Conservation (phyloP, 1,284 basidiomycete species). For the Fomitopsis schrenkii region DNA sequence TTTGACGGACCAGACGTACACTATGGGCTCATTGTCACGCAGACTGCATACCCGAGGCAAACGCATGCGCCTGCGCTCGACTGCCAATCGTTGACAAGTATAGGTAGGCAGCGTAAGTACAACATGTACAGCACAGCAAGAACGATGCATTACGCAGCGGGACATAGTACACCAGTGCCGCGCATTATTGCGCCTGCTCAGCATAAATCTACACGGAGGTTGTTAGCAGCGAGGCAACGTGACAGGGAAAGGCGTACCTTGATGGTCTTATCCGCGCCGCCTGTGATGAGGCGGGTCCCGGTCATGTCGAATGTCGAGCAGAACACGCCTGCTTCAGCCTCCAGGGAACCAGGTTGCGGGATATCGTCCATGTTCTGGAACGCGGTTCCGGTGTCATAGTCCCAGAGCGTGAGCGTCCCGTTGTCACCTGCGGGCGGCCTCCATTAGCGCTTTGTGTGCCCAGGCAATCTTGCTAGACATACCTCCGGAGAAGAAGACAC, state of each 20-base stretch:
- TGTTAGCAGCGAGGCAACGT: slow-evolving; percentile 1
- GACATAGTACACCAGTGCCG: neutral
- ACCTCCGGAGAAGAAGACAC: slow-evolving; percentile 97
- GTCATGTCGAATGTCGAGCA: slow-evolving; percentile 97
- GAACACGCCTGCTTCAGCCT: slow-evolving; percentile 94
- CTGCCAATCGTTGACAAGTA: no score
- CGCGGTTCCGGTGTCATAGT: slow-evolving; percentile 90
- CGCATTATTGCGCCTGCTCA: slow-evolving; percentile 32
- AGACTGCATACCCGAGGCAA: no score
- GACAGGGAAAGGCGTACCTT: slow-evolving; percentile 52
- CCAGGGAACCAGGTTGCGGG: slow-evolving; percentile 94
- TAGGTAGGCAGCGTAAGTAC: no score
- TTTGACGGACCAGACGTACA: no score
- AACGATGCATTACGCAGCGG: no score
- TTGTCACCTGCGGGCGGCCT: slow-evolving; percentile 65
- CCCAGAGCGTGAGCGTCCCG: slow-evolving; percentile 88
- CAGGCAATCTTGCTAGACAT: slow-evolving; percentile 38
- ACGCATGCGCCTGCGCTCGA: no score
- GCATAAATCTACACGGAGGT: slow-evolving; percentile 38
- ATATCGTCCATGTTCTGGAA: slow-evolving; percentile 95
- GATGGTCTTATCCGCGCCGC: slow-evolving; percentile 98
- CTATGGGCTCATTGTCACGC: no score
- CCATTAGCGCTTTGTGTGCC: neutral
- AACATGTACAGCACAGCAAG: neutral
- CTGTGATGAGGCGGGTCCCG: slow-evolving; percentile 92